These are phyloP conservation scores for Glycyrrhiza uralensis DNA, from an alignment of 306 rosid genomes.

Conservation along the genomic window DNA sequence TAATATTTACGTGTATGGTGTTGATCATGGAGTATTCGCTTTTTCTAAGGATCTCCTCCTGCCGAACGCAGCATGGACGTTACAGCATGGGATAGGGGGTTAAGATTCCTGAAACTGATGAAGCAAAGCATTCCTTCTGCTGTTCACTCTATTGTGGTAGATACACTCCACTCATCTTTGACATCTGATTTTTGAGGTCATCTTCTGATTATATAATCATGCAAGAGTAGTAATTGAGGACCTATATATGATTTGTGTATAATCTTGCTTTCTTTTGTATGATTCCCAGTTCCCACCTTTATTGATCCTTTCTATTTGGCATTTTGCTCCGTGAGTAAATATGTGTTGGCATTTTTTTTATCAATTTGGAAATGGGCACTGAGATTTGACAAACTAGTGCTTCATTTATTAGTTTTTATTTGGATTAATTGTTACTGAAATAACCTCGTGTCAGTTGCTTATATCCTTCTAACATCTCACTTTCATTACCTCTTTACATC, in stretches of 20 bases:
- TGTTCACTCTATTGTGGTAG: slow-evolving; percentile 95
- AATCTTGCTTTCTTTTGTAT: slow-evolving; percentile 12
- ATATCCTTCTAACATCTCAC: background rate
- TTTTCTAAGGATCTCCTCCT: slow-evolving; percentile 99
- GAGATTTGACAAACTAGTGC: slow-evolving; percentile 6
- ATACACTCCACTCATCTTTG: slow-evolving; percentile 19
- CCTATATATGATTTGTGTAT: slow-evolving; percentile 3
- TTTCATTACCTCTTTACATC: background rate
- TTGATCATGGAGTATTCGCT: slow-evolving; percentile 92
- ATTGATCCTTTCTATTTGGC: background rate
- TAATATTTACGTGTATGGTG: slow-evolving; percentile 51
- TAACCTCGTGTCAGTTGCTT: background rate
- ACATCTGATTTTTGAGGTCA: slow-evolving; percentile 16
- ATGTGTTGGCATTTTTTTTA: background rate
- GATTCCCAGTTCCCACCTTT: slow-evolving; percentile 8
- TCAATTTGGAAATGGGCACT: background rate
- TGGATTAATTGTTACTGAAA: background rate
- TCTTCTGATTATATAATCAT: slow-evolving; percentile 27
- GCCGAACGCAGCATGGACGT: slow-evolving; percentile 99
- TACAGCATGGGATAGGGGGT: slow-evolving; percentile 85
- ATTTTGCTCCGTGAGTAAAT: background rate
- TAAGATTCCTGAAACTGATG: slow-evolving; percentile 63
- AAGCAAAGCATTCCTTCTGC: slow-evolving; percentile 75
- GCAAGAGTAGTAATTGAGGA: background rate
- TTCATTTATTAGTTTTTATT: background rate